Percentiles rank a stretch among this genome's conserved stretches.
Conservation (phyloP, 2,329 filamentous ascomycete species). For the Cytospora paraplurivora region DNA sequence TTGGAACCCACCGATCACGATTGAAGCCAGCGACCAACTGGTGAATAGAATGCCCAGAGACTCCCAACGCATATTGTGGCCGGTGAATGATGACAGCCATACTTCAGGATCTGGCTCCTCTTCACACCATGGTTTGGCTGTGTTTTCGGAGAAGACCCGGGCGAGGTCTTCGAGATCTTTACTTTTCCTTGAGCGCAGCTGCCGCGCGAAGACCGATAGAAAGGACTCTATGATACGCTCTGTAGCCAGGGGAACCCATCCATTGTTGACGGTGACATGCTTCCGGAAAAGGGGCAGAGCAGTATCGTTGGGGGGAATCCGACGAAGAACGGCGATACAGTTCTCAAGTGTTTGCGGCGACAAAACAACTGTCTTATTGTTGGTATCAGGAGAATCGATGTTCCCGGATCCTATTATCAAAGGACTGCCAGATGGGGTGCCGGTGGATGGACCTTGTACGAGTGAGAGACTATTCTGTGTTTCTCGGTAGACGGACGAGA, state of each 20-base stretch:
- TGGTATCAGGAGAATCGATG: background rate
- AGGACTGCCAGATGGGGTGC: background rate
- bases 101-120: constrained; percentile 38
- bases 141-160: constrained; percentile 42
- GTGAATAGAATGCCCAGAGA: constrained; percentile 44
- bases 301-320: constrained; percentile 37
- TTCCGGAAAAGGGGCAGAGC: constrained; percentile 32
- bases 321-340: constrained; percentile 42
- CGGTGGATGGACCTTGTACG: constrained; percentile 33
- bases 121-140: constrained; percentile 40
- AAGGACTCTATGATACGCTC: constrained; percentile 38
- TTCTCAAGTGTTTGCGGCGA: constrained; percentile 39
- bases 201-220: constrained; percentile 37
- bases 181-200: constrained; percentile 35
- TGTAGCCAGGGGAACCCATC: constrained; percentile 39
- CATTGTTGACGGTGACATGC: constrained; percentile 33
- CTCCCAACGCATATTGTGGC: constrained; percentile 46
- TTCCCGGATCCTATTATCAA: background rate
- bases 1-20: constrained; percentile 3
- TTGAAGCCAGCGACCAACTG: constrained; percentile 29
- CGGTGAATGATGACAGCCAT: constrained; percentile 46
- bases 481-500: constrained; percentile 46
- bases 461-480: constrained; percentile 44
- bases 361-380: constrained; percentile 22
- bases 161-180: constrained; percentile 42